Conservation (phyloP, 345 rosid genomes). For the Conringia planisiliqua region DNA sequence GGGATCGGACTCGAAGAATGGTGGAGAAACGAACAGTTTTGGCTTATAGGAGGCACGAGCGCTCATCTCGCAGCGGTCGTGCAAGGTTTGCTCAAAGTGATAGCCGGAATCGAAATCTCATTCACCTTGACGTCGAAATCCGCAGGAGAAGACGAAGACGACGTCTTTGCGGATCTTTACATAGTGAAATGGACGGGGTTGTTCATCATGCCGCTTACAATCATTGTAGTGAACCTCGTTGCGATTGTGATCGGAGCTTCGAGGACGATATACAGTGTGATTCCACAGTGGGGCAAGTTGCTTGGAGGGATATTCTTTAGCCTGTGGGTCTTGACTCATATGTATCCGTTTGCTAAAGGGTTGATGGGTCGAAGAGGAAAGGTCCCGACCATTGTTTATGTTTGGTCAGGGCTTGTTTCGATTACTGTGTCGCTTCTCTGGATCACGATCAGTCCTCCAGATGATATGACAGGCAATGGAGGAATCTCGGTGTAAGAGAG, state of each 20-base stretch:
- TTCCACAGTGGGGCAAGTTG: constrained; percentile 88
- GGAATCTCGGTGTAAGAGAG: constrained; percentile 28
- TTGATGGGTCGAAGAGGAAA: constrained; percentile 84
- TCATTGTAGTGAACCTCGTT: constrained; percentile 61
- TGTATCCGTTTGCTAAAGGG: constrained; percentile 83
- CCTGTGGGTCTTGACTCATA: constrained; percentile 84
- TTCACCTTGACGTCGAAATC: constrained; percentile 78
- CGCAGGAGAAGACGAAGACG: constrained; percentile 68
- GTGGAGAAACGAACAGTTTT: constrained; percentile 96
- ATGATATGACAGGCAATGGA: constrained; percentile 28
- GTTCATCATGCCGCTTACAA: constrained; percentile 76
- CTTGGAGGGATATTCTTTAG: constrained; percentile 82
- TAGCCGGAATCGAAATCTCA: constrained; percentile 82
- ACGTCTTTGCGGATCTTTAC: constrained; percentile 71
- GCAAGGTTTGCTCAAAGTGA: constrained; percentile 79
- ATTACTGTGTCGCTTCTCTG: constrained; percentile 73
- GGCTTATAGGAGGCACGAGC: constrained; percentile 90
- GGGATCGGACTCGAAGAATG: constrained; percentile 77
- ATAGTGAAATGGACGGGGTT: constrained; percentile 86
- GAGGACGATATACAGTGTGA: constrained; percentile 70
- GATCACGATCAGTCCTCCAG: constrained; percentile 70
- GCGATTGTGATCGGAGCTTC: constrained; percentile 70
- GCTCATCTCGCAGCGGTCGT: constrained; percentile 84
- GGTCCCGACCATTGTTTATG: constrained; percentile 75
- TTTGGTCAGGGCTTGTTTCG: constrained; percentile 76